Base-by-base conservation (phyloP, 1,284 basidiomycete species). In the Grifola frondosa region DNA sequence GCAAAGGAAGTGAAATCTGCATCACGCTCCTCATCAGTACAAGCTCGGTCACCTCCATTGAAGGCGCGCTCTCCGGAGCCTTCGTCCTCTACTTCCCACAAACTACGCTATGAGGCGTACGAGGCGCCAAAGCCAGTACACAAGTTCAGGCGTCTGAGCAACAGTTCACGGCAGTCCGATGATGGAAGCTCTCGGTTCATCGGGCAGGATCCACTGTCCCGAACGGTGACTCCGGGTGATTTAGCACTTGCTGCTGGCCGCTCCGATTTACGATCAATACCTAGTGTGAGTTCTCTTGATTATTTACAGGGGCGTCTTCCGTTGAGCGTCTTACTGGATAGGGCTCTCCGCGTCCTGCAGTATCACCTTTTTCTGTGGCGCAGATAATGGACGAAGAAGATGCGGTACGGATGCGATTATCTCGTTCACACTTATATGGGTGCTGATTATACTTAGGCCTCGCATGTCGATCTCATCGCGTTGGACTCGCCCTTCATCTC, bases 71-170 rank as follows among this genome's bases (percentile, higher is more conserved):
- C 66, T 12, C 60, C 65, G 6, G 63, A 65, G 30, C 56, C 59
- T 11, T 59, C 62, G 17, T 64, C 69, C 32, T 57, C 63, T 17
- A 59, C 60, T 31, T 46, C 59, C 24, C 71, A 65, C 52, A 79
- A 78, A 56, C 65, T 89, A 35, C 76, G 83, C 53, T 89, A 89
- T 55, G 68, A 74, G 10, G 81, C 87, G 17, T 89, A 89, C 58
- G 84, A 80, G 26, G 57, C 77, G 1, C 84, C 86, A 9, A 70
- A 68, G 37, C 65, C 70, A 16, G 63, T 69, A 5, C 66, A 69
- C 21, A 74, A 75, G 25, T 62, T 80, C 9, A 67, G 75, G 26
- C 54, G 62, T 25, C 52, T 57, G 16, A 57, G 56, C 35, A 49
- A 57, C 23, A 61, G 57, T 44, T 60, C 65, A 2, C 50, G 58